A percentile compares a stretch with the other conserved stretches of the same genome.
These are phyloP conservation scores for Salix caprea DNA, from an alignment of 345 rosid genomes.

Conservation along the genomic window DNA sequence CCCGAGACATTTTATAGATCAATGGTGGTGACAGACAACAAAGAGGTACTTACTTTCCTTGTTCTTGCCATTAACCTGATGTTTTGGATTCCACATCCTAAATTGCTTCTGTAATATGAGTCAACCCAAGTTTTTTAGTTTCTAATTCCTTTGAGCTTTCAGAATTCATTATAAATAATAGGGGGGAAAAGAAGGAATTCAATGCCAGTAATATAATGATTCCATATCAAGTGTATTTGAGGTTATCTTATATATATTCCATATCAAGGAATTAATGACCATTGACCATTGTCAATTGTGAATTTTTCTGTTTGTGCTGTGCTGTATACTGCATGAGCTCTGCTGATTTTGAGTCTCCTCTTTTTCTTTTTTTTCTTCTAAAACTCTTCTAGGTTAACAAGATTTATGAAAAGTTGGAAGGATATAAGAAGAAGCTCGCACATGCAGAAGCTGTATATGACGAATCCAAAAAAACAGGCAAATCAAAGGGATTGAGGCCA, in stretches of 20 bases:
- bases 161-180: too few relatives aligned
- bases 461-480: conserved; percentile 30
- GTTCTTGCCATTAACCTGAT: neutral
- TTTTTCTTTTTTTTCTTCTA: too few relatives aligned
- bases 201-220: too few relatives aligned
- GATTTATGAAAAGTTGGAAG: conserved; percentile 61
- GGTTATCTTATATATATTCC: neutral
- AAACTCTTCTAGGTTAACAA: conserved; percentile 56
- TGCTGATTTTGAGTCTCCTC: neutral
- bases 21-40: conserved; percentile 63
- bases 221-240: neutral
- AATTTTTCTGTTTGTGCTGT: neutral
- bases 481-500: conserved; percentile 48
- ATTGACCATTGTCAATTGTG: neutral
- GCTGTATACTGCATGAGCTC: neutral
- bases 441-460: conserved; percentile 60
- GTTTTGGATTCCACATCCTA: neutral
- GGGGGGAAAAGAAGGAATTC: neutral
- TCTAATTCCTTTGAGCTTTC: too few relatives aligned
- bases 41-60: conserved; percentile 35
- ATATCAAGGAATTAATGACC: neutral
- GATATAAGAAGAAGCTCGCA: conserved; percentile 74
- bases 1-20: conserved; percentile 83
- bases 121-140: neutral
- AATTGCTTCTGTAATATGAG: neutral